phyloP scores from a whole-genome alignment of 495 filamentous ascomycete genomes.

The Aspergillus sclerotioniger region DNA sequence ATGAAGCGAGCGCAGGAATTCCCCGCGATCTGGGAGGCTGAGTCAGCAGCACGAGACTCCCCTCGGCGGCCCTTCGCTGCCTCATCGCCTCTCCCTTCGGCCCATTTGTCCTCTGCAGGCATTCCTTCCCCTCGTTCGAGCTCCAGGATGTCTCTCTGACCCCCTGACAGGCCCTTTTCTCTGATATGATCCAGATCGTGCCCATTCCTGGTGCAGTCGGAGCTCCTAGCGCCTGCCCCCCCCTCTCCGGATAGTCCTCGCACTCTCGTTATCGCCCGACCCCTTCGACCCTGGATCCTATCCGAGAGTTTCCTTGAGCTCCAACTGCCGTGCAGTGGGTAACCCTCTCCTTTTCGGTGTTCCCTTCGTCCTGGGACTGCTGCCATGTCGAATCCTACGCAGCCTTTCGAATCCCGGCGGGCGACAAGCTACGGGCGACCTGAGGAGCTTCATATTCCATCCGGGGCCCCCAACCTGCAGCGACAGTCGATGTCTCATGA shows the following conservation, averaged over 20 bases:
- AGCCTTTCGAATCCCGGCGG: conserved; percentile 56
- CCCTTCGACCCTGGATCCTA: not conserved
- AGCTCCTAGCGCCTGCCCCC: conserved; percentile 29
- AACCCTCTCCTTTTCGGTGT: not conserved
- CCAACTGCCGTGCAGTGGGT: not conserved
- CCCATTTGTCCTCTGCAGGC: not conserved
- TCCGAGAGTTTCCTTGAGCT: not conserved
- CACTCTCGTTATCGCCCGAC: not conserved
- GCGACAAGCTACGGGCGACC: conserved; percentile 50
- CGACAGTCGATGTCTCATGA: conserved; percentile 53
- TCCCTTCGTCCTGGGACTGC: conserved; percentile 4
- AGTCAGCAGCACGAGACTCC: conserved; percentile 4
- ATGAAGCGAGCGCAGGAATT: not conserved
- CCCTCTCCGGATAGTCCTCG: conserved; percentile 4
- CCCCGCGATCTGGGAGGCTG: conserved; percentile 2
- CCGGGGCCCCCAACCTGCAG: conserved; percentile 46
- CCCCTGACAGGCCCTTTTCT: conserved; percentile 2
- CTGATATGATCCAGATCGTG: conserved; percentile 37
- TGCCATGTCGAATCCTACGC: conserved; percentile 45
- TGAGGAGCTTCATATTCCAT: conserved; percentile 79
- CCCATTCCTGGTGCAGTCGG: conserved; percentile 49
- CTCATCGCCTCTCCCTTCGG: not conserved
- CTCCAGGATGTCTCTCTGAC: conserved; percentile 22
- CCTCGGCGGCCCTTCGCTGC: not conserved
- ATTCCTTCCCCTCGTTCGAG: not conserved